These are phyloP conservation scores for Nothopassalora personata DNA, from an alignment of 2,329 filamentous ascomycete species.

Conservation along the genomic window DNA sequence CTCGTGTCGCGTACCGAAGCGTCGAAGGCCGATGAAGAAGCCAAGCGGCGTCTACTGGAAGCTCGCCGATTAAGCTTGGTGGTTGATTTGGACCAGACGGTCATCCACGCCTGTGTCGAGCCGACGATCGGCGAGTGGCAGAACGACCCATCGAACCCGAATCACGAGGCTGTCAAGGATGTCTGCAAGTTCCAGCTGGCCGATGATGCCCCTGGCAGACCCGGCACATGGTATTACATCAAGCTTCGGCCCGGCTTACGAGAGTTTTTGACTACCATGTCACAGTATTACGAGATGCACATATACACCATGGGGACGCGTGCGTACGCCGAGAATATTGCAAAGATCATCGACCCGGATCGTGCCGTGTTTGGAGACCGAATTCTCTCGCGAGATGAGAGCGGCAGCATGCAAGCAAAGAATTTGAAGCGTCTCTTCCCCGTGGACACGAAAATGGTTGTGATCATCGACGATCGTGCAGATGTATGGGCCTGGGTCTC, in stretches of 20 bases:
- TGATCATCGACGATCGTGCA: constrained; percentile 94
- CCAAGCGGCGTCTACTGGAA: constrained; percentile 74
- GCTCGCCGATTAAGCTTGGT: constrained; percentile 85
- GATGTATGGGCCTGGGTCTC: constrained; percentile 94
- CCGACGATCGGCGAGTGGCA: constrained; percentile 96
- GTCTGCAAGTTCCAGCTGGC: constrained; percentile 82
- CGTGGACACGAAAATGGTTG: constrained; percentile 97
- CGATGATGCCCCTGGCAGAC: constrained; percentile 73
- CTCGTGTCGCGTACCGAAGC: constrained; percentile 81
- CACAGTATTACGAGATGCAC: constrained; percentile 84
- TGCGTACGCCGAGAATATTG: constrained; percentile 89
- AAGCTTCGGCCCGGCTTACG: constrained; percentile 86
- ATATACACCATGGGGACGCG: constrained; percentile 99
- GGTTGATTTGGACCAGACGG: constrained; percentile 95
- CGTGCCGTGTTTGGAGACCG: constrained; percentile 86
- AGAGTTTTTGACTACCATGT: constrained; percentile 72
- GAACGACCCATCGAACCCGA: constrained; percentile 78
- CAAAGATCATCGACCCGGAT: constrained; percentile 85
- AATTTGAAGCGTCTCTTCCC: constrained; percentile 87
- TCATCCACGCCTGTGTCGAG: constrained; percentile 96
- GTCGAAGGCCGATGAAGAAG: constrained; percentile 73
- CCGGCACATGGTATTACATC: constrained; percentile 94
- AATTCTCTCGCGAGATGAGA: constrained; percentile 94
- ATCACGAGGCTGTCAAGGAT: constrained; percentile 83
- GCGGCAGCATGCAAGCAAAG: constrained; percentile 86